Conservation (phyloP, 1,284 basidiomycete genomes). For the Jaminaea rosea region DNA sequence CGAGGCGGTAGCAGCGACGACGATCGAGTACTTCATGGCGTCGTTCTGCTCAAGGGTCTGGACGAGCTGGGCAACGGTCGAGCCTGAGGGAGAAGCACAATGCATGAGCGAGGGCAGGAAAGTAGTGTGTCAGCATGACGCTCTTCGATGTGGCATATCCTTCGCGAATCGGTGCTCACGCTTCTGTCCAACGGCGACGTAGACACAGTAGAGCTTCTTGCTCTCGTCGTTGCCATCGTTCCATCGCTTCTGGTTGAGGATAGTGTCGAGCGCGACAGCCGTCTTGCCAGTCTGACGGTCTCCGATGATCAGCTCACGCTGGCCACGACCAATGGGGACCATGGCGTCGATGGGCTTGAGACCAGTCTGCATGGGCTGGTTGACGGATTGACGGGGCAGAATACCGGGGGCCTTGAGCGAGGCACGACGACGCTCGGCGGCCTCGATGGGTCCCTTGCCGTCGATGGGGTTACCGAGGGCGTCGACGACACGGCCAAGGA, state of each 20-base stretch:
- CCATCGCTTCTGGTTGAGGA: slow-evolving; percentile 99
- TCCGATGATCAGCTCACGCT: slow-evolving; percentile 99
- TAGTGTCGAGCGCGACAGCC: slow-evolving; percentile 97
- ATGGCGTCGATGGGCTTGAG: slow-evolving; percentile 99
- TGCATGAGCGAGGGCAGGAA: no score
- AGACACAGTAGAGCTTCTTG: slow-evolving; percentile 99
- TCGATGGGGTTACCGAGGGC: slow-evolving; percentile 99
- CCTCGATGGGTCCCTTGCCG: slow-evolving; percentile 93
- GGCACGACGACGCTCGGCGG: slow-evolving; percentile 85
- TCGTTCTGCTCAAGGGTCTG: slow-evolving; percentile 99
- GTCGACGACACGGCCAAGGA: slow-evolving; percentile 97
- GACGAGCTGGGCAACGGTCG: slow-evolving; percentile 97
- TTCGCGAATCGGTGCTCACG: no score
- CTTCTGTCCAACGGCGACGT: slow-evolving; percentile 98
- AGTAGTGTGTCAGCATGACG: no score
- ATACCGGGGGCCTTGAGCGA: slow-evolving; percentile 98
- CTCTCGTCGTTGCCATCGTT: slow-evolving; percentile 91
- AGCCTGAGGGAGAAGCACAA: no score
- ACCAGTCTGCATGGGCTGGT: slow-evolving; percentile 99
- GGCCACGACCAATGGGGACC: slow-evolving; percentile 99
- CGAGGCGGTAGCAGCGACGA: slow-evolving; percentile 96
- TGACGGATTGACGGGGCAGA: slow-evolving; percentile 95
- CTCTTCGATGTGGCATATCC: no score
- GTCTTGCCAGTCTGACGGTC: slow-evolving; percentile 99
- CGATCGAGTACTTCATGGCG: slow-evolving; percentile 98